Conservation (phyloP, 2,329 filamentous ascomycete genomes). For the Alternaria incomplexa region DNA sequence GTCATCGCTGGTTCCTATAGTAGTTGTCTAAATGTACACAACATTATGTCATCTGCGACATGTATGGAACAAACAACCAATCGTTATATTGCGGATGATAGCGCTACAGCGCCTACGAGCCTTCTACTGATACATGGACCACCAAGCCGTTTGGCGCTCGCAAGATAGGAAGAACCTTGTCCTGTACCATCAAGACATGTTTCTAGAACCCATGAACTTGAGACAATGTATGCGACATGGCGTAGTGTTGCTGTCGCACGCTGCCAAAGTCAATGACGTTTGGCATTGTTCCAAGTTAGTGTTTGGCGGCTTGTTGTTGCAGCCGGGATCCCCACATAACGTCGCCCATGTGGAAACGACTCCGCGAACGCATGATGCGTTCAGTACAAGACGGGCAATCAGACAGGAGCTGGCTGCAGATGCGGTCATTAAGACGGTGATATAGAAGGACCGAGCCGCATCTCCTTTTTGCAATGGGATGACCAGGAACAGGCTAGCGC, state of each 20-base stretch:
- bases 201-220: not conserved
- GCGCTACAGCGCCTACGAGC: not conserved
- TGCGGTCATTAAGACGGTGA: not conserved
- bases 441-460: constrained; percentile 22
- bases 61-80: too few relatives aligned
- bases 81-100: too few relatives aligned
- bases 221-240: constrained; percentile 1
- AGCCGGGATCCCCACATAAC: not conserved
- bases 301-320: constrained; percentile 5
- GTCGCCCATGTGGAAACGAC: not conserved
- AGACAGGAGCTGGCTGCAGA: not conserved
- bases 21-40: too few relatives aligned
- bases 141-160: not conserved
- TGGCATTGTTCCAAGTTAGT: constrained; percentile 2
- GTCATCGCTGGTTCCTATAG: too few relatives aligned
- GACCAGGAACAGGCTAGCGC: constrained; percentile 25
- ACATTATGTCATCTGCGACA: too few relatives aligned
- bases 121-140: not conserved
- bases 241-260: not conserved
- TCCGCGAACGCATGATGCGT: not conserved
- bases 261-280: constrained; percentile 7
- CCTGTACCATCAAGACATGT: not conserved
- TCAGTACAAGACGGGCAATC: not conserved
- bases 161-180: not conserved
- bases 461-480: constrained; percentile 15